Conservation (phyloP, 108 stramenopile genomes). For the Aurantiochytrium sp. region DNA sequence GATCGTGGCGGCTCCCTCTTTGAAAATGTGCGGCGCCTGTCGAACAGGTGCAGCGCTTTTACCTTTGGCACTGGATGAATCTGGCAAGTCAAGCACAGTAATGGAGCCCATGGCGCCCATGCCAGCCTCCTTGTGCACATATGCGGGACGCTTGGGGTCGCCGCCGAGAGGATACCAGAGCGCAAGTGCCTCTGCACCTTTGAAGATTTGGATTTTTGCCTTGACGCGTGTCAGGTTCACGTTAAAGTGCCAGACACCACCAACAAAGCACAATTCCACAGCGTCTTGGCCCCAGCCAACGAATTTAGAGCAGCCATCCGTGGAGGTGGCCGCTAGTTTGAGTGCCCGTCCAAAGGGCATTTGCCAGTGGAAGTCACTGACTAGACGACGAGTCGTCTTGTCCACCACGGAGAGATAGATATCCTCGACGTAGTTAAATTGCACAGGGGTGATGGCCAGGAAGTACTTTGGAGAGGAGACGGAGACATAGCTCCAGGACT, state of each 20-base stretch:
- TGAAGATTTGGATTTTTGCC: neutral
- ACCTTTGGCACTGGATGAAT: neutral
- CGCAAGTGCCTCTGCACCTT: neutral
- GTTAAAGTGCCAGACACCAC: neutral
- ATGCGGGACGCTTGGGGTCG: neutral
- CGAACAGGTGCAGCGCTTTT: no score
- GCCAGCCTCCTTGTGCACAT: conserved; percentile 7
- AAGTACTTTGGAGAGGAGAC: neutral
- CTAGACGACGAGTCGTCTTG: neutral
- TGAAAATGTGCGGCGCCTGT: neutral
- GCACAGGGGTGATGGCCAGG: neutral
- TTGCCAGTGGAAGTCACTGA: neutral
- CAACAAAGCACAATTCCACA: neutral
- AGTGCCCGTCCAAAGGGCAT: conserved; percentile 10
- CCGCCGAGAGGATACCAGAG: conserved; percentile 11
- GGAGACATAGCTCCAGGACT: neutral
- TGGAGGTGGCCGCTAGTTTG: neutral
- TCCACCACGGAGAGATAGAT: neutral
- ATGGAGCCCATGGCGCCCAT: neutral
- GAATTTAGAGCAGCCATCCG: neutral
- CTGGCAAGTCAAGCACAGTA: neutral
- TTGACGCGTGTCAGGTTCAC: neutral
- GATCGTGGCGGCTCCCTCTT: neutral
- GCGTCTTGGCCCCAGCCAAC: neutral
- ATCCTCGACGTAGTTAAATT: neutral